Base-by-base conservation (phyloP, 257 asterid species). In the Echites panduratus region DNA sequence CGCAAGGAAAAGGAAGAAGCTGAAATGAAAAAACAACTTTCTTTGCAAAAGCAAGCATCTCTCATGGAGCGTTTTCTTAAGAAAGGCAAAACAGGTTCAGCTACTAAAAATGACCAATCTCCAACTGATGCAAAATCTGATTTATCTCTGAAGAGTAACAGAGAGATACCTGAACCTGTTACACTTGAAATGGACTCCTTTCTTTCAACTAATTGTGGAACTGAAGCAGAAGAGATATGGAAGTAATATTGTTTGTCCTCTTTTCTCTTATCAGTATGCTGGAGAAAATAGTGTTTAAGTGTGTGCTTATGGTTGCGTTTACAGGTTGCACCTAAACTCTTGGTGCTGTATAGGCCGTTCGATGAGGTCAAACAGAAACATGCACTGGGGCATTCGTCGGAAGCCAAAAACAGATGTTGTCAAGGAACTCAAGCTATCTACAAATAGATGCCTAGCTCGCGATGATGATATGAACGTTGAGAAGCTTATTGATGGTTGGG, bases 1-100 rank as follows among this genome's bases (percentile, higher is more conserved):
- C 98, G 97, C 56, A 89, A 82, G 84, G 96, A 90, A 76, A 95
- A 86, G 83, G 96, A 95, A 87, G 98, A 89, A 75, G 88, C 91
- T 68, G 96, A 85, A 71, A 71, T 76, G 44, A 92, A 84, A 83
- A 85, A 78, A 72, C 90, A 71, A 66, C 87, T 85, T 49, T 78
- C 83, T 63, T 78, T 92, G 79, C 86, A 90, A 83, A 95, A 95
- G 78, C 97, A 95, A 86, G 99, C 97, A 76, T 89, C 97, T 24
- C 78, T 95, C 68, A 95, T 95, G 99, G 90, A 90, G 67, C 90
- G 96, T 69, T 95, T 95, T 74, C 92, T 95, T 49, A 90, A 84
- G 80, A 81, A 80, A 73, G 73, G 70, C 78, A 86, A 89, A 76
- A 62, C 85, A 71, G 66, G 64, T 72, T 71, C 85, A 49, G 57